Percentiles rank a stretch among this genome's conserved stretches.
Evolutionary conservation across 2,329 filamentous ascomycete species (phyloP).

Genomic region (Aspergillus neotritici): DNA sequence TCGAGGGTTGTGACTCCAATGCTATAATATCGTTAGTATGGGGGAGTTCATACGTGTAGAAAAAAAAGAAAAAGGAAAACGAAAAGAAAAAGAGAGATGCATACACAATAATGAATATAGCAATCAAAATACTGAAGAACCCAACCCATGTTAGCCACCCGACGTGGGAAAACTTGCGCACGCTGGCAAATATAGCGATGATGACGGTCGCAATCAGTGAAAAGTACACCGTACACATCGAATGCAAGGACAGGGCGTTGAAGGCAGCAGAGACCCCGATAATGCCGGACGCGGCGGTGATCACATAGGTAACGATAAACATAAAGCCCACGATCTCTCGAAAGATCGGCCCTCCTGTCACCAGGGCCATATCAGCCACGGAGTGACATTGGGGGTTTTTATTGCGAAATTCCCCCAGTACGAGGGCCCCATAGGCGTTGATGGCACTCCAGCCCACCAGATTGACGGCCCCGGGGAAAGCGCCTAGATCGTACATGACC

Average conservation of each 20-base stretch:
- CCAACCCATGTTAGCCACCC: conserved; percentile 58
- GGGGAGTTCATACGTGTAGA: too few relatives aligned
- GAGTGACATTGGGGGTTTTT: conserved; percentile 47
- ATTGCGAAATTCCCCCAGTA: conserved; percentile 48
- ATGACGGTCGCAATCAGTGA: conserved; percentile 48
- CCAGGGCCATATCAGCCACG: conserved; percentile 53
- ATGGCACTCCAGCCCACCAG: conserved; percentile 24
- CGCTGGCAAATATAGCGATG: conserved; percentile 42
- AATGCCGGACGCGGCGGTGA: conserved; percentile 54
- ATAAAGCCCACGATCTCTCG: conserved; percentile 51
- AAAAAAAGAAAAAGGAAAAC: too few relatives aligned
- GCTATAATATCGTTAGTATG: conserved; percentile 23
- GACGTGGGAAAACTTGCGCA: conserved; percentile 56
- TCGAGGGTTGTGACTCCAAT: conserved; percentile 53
- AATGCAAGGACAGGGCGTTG: conserved; percentile 55
- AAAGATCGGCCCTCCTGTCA: conserved; percentile 48
- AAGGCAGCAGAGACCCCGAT: conserved; percentile 54
- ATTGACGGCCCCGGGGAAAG: conserved; percentile 13
- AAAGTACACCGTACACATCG: conserved; percentile 56
- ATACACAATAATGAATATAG: conserved; percentile 47
- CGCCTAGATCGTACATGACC: conserved; percentile 15
- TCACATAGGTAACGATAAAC: conserved; percentile 54
- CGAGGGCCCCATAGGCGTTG: conserved; percentile 44
- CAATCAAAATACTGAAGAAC: conserved; percentile 53
- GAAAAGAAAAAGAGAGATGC: too few relatives aligned